Percentiles rank a stretch among this genome's conserved stretches.
Evolutionary conservation across 2,329 filamentous ascomycete genomes (phyloP).

Genomic region (Aspergillus sp.): DNA sequence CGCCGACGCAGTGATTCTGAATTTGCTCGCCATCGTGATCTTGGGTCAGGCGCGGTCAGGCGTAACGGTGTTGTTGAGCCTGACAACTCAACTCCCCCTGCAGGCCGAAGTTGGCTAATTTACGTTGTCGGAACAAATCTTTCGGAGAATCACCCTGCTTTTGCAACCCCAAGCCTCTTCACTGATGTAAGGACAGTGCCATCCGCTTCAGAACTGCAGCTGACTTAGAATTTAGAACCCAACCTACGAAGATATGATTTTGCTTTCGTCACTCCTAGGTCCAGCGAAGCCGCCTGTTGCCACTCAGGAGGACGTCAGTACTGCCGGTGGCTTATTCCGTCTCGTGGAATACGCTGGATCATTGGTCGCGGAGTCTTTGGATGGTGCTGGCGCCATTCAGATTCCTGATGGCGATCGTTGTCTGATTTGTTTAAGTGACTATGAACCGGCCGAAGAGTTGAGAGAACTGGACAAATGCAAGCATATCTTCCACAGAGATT

Average conservation of each 20-base stretch:
- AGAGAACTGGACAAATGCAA: constrained; percentile 59
- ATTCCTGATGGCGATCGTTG: constrained; percentile 53
- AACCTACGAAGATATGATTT: constrained; percentile 68
- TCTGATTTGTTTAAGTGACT: constrained; percentile 63
- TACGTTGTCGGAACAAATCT: constrained; percentile 67
- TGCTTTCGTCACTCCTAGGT: constrained; percentile 62
- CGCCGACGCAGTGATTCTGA: constrained; percentile 57
- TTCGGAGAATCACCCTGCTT: constrained; percentile 65
- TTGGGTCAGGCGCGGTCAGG: constrained; percentile 58
- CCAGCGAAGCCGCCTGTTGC: constrained; percentile 66
- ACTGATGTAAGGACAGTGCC: constrained; percentile 52
- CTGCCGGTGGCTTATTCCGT: constrained; percentile 57
- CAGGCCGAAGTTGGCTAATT: constrained; percentile 65
- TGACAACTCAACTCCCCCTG: constrained; percentile 43
- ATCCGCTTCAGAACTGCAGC: constrained; percentile 1
- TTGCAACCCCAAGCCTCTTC: constrained; percentile 65
- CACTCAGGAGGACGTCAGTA: constrained; percentile 58
- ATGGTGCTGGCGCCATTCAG: constrained; percentile 31
- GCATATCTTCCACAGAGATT: constrained; percentile 64
- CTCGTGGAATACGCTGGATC: constrained; percentile 42
- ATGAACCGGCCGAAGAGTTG: constrained; percentile 57
- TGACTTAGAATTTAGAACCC: constrained; percentile 42
- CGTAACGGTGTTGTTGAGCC: constrained; percentile 62
- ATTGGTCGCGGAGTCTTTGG: constrained; percentile 45
- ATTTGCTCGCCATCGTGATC: constrained; percentile 50